Evolutionary conservation across 2,329 filamentous ascomycete genomes (phyloP), one percentile per base, ranked within the genome.

Genomic region (Kalaharituber pfeilii): DNA sequence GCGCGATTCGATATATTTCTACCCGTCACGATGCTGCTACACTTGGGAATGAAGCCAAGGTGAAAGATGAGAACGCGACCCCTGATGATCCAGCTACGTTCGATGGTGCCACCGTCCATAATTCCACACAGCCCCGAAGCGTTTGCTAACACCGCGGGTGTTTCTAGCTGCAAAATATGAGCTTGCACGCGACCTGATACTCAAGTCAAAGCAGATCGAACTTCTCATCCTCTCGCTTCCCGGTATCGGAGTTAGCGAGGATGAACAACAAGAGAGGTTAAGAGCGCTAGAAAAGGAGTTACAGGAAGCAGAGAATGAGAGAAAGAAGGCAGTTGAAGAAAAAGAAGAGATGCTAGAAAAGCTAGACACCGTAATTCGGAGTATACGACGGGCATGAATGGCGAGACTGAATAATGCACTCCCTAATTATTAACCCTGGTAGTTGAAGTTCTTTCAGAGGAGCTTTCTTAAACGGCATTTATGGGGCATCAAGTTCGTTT

Each of bases 161-260:
- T 85, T 86, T 68, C 73, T 76, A 53, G 75, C 76, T 2, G 78
- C 81, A 49, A 76, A 86, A 65, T 72, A 79, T 57, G 84, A 89
- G 67, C 72, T 91, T 52, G 82, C 84, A 33, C 76, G 78, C 58
- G 85, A 89, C 65, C 72, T 91, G 25, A 80, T 89, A 55, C 67
- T 84, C 55, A 86, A 88, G 64, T 82, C 87, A 63, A 84, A 88
- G 69, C 83, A 89, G 69, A 86, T 91, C 58, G 85, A 91, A 67
- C 73, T 78, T 45, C 70, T 91, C 49, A 84, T 89, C 55, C 82
- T 80, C 15, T 77, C 75, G 22, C 72, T 93, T 1, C 86, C 86
- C 0, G 86, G 86, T 0, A 71, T 91, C 22, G 82, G 86, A 45
- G 84, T 81, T 58, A 89, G 82, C 64, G 83, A 89, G 66, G 73